Conservation (phyloP, 2,329 filamentous ascomycete species). For the Fusarium neocosmosporiellum region DNA sequence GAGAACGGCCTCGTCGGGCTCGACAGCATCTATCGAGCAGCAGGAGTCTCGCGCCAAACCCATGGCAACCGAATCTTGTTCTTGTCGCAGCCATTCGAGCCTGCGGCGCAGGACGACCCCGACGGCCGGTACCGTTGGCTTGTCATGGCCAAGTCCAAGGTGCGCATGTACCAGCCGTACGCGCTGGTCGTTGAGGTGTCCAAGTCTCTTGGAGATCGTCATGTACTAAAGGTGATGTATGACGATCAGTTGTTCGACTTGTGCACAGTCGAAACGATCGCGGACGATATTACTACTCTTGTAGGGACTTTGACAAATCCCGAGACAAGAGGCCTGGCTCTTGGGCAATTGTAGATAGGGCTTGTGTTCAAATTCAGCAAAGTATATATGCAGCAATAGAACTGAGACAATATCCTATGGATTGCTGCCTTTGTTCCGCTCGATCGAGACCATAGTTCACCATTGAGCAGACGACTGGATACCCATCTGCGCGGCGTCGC, state of each 20-base stretch:
- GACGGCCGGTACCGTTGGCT: conserved; percentile 5
- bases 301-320: neutral
- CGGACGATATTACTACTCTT: neutral
- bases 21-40: conserved; percentile 4
- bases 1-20: conserved; percentile 16
- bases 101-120: conserved; percentile 1
- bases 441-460: too few relatives aligned
- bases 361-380: too few relatives aligned
- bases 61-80: conserved; percentile 12
- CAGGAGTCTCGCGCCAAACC: neutral
- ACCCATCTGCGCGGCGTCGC: too few relatives aligned
- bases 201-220: neutral
- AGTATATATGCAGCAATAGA: too few relatives aligned
- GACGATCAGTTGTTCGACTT: neutral
- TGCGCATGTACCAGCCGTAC: conserved; percentile 14
- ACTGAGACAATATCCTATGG: too few relatives aligned
- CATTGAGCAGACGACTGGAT: too few relatives aligned
- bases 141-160: conserved; percentile 16
- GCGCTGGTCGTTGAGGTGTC: conserved; percentile 14
- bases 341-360: neutral
- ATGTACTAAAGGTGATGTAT: conserved; percentile 13
- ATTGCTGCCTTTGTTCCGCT: too few relatives aligned
- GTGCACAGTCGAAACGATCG: neutral
- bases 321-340: neutral
- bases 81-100: conserved; percentile 18